phyloP scores from a whole-genome alignment of 257 asterid genomes.

The Thymus mandschuricus region DNA sequence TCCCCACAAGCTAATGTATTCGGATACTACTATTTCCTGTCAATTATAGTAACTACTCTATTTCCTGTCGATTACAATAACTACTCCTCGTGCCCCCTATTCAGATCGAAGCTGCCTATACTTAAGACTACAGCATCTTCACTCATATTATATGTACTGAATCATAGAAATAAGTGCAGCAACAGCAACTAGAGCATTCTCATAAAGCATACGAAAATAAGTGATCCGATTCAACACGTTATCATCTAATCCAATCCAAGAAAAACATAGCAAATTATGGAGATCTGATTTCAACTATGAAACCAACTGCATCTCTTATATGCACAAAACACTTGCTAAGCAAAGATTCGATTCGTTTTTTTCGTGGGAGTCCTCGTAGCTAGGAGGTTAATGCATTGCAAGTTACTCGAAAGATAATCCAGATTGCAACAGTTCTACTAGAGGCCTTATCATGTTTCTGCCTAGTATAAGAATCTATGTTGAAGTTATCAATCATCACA shows the following conservation, averaged over 20 bases:
- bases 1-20: slow-evolving; percentile 12
- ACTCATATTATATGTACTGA: background rate
- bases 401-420: slow-evolving; percentile 9
- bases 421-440: background rate
- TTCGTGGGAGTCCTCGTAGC: slow-evolving; percentile 51
- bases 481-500: background rate
- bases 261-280: background rate
- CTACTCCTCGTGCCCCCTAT: slow-evolving; percentile 1
- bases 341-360: slow-evolving; percentile 38
- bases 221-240: background rate
- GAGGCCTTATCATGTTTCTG: background rate
- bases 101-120: background rate
- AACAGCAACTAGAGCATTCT: background rate
- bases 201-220: background rate
- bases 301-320: slow-evolving; percentile 48
- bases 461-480: no score
- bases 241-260: background rate
- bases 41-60: background rate
- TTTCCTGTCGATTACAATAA: background rate
- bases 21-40: background rate
- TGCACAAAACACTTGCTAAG: slow-evolving; percentile 48
- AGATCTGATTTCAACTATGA: slow-evolving; percentile 25
- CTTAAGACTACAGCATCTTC: background rate
- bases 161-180: background rate
- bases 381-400: slow-evolving; percentile 54